Evolutionary conservation across 1,284 basidiomycete species (phyloP), one percentile per base, ranked within the genome.

Genomic region (Sanghuangporus sanghuang): DNA sequence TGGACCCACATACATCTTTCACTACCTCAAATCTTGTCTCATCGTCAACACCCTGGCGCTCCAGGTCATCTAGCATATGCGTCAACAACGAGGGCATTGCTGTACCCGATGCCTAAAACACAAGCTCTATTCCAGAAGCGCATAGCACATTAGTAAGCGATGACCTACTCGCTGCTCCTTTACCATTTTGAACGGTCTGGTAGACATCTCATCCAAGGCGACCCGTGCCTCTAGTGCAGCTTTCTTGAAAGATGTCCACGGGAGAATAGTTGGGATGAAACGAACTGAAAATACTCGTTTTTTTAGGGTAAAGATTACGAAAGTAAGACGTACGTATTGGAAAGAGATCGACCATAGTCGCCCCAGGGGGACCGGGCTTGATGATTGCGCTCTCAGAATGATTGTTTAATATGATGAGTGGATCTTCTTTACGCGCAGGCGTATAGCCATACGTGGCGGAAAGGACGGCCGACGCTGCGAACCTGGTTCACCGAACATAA

Each of bases 361-460:
- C 50, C 16, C 64, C 64, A 23, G 57, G 40, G 32, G 56, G 42
- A n/a, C 64, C 64, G 38, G 56, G 55, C 32, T 53, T 56, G 14
- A 59, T 40, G 12, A 59, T 58, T n/a, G 50, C 52, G 6, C 23
- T 32, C 32, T 61, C 57, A 16, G 52, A 50, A 16, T 57, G 50
- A 1, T 14, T 40, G 21, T 40, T 49, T 11, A 61, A 36, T 18
- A 49, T 32, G 16, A 59, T 44, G 1, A 77, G 73, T 8, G 70
- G 71, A 66, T 79, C 77, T 21, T 74, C 67, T 6, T 71, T 67
- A 1, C 23, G n/a, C 8, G 27, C 18, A 16, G 61, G 59, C 16
- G 40, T n/a, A 21, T 65, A 62, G 11, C 64, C 64, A 54, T 65
- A 65, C 3, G 59, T 54, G 23, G 55, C 59, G 11, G 59, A 38